Evolutionary conservation across 495 filamentous ascomycete genomes (phyloP).

Genomic region (Podospora bellae-mahoneyi): DNA sequence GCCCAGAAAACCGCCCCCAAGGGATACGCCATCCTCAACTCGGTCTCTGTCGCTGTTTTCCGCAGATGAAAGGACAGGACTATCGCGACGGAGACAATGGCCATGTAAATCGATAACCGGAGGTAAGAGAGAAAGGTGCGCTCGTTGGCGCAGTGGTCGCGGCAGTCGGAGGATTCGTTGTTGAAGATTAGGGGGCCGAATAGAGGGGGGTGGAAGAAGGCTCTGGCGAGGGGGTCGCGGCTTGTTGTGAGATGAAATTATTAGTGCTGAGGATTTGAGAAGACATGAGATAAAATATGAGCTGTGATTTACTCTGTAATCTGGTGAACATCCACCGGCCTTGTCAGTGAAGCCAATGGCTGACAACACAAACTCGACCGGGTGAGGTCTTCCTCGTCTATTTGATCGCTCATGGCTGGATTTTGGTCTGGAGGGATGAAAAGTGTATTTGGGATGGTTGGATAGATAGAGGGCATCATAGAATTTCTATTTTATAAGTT

Average conservation of each 20-base stretch:
- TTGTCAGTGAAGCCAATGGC: not conserved
- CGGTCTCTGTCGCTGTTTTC: conserved; percentile 61
- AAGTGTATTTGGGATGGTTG: not conserved
- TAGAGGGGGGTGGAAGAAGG: conserved; percentile 66
- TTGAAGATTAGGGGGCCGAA: conserved; percentile 81
- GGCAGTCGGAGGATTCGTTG: conserved; percentile 81
- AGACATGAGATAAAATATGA: not conserved
- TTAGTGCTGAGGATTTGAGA: not conserved
- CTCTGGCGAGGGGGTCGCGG: not conserved
- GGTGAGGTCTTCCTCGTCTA: conserved; percentile 13
- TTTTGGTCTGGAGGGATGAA: not conserved
- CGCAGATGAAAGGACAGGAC: conserved; percentile 90
- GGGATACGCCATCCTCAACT: conserved; percentile 73
- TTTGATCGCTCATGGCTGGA: not conserved
- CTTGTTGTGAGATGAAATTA: not conserved
- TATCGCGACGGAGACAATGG: conserved; percentile 84
- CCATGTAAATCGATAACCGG: conserved; percentile 84
- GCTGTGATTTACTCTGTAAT: not conserved
- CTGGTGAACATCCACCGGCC: not conserved
- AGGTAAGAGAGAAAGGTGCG: conserved; percentile 93
- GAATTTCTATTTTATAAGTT: not conserved
- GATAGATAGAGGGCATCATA: not conserved
- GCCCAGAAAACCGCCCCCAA: conserved; percentile 88
- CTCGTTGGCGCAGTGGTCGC: conserved; percentile 78
- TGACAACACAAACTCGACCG: not conserved